Percentiles rank a stretch among this genome's conserved stretches.
Evolutionary conservation across 768 basidiomycete genomes (phyloP).

Genomic region (Phylloporus sp.): DNA sequence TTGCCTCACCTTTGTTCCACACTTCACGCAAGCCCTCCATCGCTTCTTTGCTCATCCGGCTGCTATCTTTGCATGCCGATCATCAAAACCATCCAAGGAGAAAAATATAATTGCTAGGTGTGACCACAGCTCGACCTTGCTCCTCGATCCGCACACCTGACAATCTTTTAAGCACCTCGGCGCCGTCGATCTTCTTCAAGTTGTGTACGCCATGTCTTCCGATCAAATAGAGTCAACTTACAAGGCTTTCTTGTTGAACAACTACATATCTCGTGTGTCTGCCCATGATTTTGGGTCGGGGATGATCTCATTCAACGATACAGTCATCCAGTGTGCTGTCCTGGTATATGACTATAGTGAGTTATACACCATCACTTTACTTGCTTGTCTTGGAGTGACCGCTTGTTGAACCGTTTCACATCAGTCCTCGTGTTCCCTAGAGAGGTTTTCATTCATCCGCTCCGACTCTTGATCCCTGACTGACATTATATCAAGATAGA

Average conservation of each 20-base stretch:
- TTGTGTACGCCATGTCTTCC: background rate
- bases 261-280: background rate
- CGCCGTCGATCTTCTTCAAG: background rate
- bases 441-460: background rate
- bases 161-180: no score
- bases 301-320: background rate
- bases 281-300: background rate
- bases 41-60: background rate
- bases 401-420: constrained; percentile 19
- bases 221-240: background rate
- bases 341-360: constrained; percentile 1
- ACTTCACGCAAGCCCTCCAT: background rate
- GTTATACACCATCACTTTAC: background rate
- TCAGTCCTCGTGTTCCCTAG: background rate
- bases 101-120: background rate
- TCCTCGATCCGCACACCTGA: background rate
- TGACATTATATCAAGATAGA: background rate
- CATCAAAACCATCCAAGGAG: background rate
- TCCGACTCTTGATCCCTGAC: background rate
- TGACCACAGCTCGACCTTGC: background rate
- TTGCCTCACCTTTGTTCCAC: background rate
- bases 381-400: background rate
- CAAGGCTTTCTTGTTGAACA: background rate
- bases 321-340: background rate
- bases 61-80: background rate